phyloP scores from a whole-genome alignment of 148 eudicot species.

The Rhododendron henanense region DNA sequence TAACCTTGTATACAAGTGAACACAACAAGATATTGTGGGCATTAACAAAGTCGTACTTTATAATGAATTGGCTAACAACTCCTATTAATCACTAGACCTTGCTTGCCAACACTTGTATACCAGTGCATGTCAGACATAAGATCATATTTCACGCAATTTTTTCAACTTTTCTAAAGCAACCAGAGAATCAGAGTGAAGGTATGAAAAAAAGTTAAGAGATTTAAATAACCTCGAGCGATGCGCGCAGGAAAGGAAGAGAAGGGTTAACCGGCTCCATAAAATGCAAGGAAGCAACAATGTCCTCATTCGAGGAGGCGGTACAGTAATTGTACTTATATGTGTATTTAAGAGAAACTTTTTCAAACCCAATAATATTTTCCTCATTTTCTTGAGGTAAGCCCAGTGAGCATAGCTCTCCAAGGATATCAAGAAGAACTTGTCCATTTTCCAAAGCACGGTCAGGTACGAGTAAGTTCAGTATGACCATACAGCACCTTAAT shows the following conservation, averaged over 20 bases:
- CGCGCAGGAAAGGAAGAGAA: constrained; percentile 22
- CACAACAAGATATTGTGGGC: not conserved
- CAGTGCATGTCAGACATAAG: not conserved
- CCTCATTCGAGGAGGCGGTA: constrained; percentile 26
- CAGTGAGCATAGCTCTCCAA: constrained; percentile 30
- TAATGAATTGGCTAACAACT: not conserved
- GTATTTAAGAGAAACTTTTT: constrained; percentile 25
- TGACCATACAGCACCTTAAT: constrained; percentile 63
- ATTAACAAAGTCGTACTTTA: not conserved
- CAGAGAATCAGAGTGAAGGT: not conserved
- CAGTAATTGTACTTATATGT: constrained; percentile 15
- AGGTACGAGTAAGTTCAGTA: constrained; percentile 33
- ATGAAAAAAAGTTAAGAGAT: not conserved
- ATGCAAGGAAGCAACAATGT: constrained; percentile 34
- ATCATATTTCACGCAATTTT: not conserved
- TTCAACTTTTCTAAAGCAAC: not conserved
- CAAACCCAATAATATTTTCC: constrained; percentile 22
- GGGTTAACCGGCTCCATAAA: constrained; percentile 37
- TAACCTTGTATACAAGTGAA: not conserved
- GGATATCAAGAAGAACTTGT: constrained; percentile 32
- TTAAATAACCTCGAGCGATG: constrained; percentile 63
- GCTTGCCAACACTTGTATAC: not conserved
- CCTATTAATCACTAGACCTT: not conserved
- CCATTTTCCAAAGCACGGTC: constrained; percentile 40
- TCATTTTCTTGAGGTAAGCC: constrained; percentile 6